These are phyloP conservation scores for Mycena floridula DNA, from an alignment of 768 basidiomycete species.

Conservation along the genomic window DNA sequence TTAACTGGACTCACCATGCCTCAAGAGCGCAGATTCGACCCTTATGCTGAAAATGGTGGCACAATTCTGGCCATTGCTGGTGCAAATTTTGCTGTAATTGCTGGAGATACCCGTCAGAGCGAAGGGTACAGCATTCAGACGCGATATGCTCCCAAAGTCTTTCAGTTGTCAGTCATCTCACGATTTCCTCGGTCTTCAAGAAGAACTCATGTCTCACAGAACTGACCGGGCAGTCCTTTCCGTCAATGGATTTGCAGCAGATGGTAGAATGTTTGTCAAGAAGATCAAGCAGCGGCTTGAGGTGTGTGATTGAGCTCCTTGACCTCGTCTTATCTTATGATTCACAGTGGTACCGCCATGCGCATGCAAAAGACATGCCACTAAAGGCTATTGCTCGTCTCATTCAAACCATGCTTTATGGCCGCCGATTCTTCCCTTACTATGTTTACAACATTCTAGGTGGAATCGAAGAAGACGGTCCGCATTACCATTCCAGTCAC, in stretches of 20 bases:
- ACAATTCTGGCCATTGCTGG: conserved; percentile 96
- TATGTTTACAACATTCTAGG: conserved; percentile 97
- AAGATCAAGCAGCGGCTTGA: conserved; percentile 92
- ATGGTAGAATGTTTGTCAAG: conserved; percentile 98
- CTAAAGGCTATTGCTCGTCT: conserved; percentile 94
- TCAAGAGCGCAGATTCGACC: conserved; percentile 70
- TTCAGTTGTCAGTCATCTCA: conserved; percentile 68
- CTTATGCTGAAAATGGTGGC: conserved; percentile 91
- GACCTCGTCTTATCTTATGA: neutral
- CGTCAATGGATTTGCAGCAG: conserved; percentile 95
- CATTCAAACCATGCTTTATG: conserved; percentile 98
- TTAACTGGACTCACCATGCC: conserved; percentile 14
- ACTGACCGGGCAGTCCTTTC: conserved; percentile 91
- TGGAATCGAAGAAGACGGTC: conserved; percentile 94
- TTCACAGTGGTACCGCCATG: conserved; percentile 91
- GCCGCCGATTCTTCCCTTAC: conserved; percentile 95
- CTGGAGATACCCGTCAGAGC: conserved; percentile 94
- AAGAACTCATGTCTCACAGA: conserved; percentile 31
- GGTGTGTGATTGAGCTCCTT: conserved; percentile 38
- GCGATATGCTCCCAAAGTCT: conserved; percentile 93
- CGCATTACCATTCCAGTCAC: conserved; percentile 20
- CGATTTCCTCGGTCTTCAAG: neutral
- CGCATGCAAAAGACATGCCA: conserved; percentile 97
- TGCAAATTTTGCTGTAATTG: conserved; percentile 88
- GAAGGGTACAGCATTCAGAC: conserved; percentile 99